Evolutionary conservation across 306 rosid genomes (phyloP).

Genomic region (Oemleria cerasiformis): DNA sequence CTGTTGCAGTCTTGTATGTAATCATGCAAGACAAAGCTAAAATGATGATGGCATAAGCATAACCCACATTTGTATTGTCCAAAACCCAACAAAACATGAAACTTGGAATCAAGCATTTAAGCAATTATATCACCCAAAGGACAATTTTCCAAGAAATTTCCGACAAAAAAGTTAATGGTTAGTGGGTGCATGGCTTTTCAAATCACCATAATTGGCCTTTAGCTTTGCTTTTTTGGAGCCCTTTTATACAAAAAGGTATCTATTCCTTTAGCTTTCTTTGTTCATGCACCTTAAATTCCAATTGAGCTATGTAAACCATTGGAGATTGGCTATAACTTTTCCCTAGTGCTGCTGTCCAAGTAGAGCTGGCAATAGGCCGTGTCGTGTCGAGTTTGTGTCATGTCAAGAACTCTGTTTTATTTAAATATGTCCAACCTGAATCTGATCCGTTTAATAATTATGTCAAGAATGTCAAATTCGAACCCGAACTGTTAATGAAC

Average conservation of each 20-base stretch:
- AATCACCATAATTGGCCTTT: neutral
- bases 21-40: conserved; percentile 19
- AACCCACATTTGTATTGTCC: neutral
- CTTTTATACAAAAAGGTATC: neutral
- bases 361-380: no score
- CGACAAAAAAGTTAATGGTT: neutral
- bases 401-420: no score
- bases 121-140: neutral
- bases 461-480: no score
- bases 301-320: no score
- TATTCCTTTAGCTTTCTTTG: neutral
- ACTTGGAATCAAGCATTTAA: neutral
- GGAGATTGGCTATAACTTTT: no score
- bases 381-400: no score
- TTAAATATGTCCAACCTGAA: no score
- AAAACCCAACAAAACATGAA: neutral
- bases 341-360: neutral
- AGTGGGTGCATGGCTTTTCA: neutral
- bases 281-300: neutral
- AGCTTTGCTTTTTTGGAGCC: conserved; percentile 2
- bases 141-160: neutral
- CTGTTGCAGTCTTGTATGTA: neutral
- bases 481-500: no score
- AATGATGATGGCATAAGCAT: conserved; percentile 1
- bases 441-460: no score